Conservation (phyloP, 176 grass and related monocot genomes). For the Panicum miliaceum region DNA sequence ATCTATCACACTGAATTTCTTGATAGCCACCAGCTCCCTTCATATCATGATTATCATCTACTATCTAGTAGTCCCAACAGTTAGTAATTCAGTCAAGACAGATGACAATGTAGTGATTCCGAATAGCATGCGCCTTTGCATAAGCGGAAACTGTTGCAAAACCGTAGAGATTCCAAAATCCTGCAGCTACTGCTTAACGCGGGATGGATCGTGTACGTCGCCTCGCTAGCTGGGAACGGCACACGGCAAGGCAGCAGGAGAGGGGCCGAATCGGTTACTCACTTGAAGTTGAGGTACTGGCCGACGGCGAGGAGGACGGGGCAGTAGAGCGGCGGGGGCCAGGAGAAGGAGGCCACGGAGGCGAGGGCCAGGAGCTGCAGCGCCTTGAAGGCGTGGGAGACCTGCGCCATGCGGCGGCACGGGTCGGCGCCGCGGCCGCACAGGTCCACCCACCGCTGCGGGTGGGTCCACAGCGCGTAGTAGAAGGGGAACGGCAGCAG, state of each 20-base stretch:
- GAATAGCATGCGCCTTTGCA: background rate
- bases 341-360: constrained; percentile 75
- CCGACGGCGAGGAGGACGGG: constrained; percentile 62
- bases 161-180: background rate
- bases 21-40: background rate
- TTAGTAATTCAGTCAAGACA: background rate
- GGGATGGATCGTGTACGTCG: background rate
- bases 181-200: background rate
- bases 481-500: constrained; percentile 89
- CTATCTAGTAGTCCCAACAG: background rate
- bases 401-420: constrained; percentile 85
- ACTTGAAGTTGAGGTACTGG: constrained; percentile 96
- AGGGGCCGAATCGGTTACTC: constrained; percentile 12
- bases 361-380: constrained; percentile 74
- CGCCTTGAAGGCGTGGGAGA: constrained; percentile 82
- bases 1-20: background rate
- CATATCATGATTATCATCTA: background rate
- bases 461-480: constrained; percentile 74
- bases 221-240: background rate
- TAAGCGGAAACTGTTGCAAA: background rate
- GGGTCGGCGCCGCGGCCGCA: constrained; percentile 72
- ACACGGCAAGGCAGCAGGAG: background rate
- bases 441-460: constrained; percentile 80
- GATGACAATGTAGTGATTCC: background rate
- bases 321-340: constrained; percentile 66